A percentile compares a stretch with the other conserved stretches of the same genome.
Evolutionary conservation across 2,329 filamentous ascomycete genomes (phyloP).

Genomic region (Dissoconium aciculare): DNA sequence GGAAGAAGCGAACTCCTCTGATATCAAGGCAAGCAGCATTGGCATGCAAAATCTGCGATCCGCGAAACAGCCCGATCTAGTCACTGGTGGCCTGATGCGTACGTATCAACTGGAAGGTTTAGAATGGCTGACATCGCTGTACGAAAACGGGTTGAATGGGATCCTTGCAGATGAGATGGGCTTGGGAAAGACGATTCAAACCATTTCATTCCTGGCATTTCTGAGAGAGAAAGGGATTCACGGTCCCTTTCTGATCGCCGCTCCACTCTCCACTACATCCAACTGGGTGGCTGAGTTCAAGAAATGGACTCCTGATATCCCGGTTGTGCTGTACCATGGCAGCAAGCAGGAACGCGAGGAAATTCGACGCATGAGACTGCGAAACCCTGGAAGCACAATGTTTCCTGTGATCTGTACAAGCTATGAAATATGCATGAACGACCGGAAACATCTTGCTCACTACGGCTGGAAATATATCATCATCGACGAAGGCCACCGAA

Average conservation of each 20-base stretch:
- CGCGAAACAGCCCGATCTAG: constrained; percentile 69
- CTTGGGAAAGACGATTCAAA: constrained; percentile 80
- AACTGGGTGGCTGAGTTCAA: constrained; percentile 95
- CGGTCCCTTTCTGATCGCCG: constrained; percentile 81
- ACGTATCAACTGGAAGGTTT: constrained; percentile 88
- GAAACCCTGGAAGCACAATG: constrained; percentile 49
- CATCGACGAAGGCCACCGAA: constrained; percentile 89
- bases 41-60: constrained; percentile 57
- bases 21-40: constrained; percentile 44
- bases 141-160: constrained; percentile 81
- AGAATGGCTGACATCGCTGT: constrained; percentile 74
- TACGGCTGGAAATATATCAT: constrained; percentile 98
- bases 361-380: constrained; percentile 59
- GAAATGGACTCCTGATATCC: constrained; percentile 78
- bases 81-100: constrained; percentile 79
- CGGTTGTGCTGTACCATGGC: constrained; percentile 83
- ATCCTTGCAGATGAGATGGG: constrained; percentile 94
- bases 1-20: constrained; percentile 42
- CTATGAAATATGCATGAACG: constrained; percentile 90
- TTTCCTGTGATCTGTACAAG: constrained; percentile 91
- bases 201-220: constrained; percentile 74
- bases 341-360: constrained; percentile 60
- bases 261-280: constrained; percentile 76
- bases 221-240: constrained; percentile 75
- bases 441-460: constrained; percentile 63